Base-by-base conservation (phyloP, 371 early-diverging fungal species). In the Mortierella sp. region DNA sequence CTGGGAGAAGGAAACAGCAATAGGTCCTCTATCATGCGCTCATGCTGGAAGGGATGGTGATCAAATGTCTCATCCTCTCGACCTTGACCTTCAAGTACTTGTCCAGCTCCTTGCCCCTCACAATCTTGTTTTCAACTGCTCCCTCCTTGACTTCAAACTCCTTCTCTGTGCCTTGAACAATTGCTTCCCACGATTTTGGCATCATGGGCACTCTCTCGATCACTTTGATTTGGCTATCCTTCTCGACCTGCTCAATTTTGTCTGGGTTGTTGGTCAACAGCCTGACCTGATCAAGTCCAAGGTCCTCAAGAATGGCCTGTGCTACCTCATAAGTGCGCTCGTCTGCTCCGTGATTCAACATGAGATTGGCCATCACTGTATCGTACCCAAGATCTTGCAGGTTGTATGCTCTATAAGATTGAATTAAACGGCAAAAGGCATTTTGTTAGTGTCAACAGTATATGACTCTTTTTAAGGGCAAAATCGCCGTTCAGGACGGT, bases 241-340 rank as follows among this genome's bases (percentile, higher is more conserved):
- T 86, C 54, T 91, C 87, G 28, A 98, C 70, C 78, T 94, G 90
- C 51, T 91, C 85, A 62, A 97, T 93, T 88, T 98, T 98, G 84
- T 96, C 96, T 0, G 97, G 96, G 78, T 98, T 98, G 85, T 98
- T 98, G 43, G 99, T 98, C 66, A 98, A 88, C 63, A 98, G 84
- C 1, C 94, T 90, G 52, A 97, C 85, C 57, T 87, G 74, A 16
- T 83, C 37, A 55, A 96, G 72, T 43, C 87, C 88, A 35, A 98
- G 87, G 77, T 98, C 99, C 14, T 89, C 86, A 11, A 97, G 86
- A 58, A 98, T 98, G 12, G 94, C 93, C 30, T 93, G 89, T 5
- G 98, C 99, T n/a, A 97, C 89, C 20, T 94, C 94, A 77, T 98
- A 98, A 0, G 92, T 92, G 22, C 99, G 93, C 20, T 92, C 95